A percentile compares a stretch with the other conserved stretches of the same genome.
These are phyloP conservation scores for Albophoma yamanashiensis DNA, from an alignment of 2,329 filamentous ascomycete genomes.

Conservation along the genomic window DNA sequence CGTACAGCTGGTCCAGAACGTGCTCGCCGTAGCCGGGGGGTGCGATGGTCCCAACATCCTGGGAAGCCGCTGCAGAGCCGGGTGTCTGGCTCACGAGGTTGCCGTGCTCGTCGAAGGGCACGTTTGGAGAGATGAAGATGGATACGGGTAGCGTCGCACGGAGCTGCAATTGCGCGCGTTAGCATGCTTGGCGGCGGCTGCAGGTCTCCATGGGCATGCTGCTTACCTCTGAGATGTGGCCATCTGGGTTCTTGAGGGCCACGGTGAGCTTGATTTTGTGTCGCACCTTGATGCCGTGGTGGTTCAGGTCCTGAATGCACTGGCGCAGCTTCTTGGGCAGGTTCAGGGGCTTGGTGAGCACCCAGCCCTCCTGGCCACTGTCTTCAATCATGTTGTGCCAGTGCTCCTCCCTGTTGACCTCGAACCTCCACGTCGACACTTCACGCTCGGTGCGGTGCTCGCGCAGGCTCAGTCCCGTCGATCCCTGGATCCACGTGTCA, in stretches of 20 bases:
- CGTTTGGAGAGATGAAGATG: conserved; percentile 90
- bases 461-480: conserved; percentile 33
- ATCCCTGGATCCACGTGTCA: conserved; percentile 47
- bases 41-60: conserved; percentile 54
- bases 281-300: conserved; percentile 79
- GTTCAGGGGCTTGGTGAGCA: conserved; percentile 49
- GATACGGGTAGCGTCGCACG: conserved; percentile 84
- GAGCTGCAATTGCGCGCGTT: conserved; percentile 36
- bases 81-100: conserved; percentile 58
- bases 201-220: neutral
- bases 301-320: conserved; percentile 84
- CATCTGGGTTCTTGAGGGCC: conserved; percentile 87
- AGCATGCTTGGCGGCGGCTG: neutral
- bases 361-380: conserved; percentile 55
- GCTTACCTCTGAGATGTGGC: conserved; percentile 77
- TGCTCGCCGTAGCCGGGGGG: conserved; percentile 93
- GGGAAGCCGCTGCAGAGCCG: conserved; percentile 32
- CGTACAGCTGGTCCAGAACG: conserved; percentile 80
- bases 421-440: conserved; percentile 48
- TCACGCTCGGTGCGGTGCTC: conserved; percentile 55
- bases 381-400: conserved; percentile 62
- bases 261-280: conserved; percentile 91
- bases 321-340: conserved; percentile 72
- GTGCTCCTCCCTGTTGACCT: conserved; percentile 46
- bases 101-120: conserved; percentile 80